Evolutionary conservation across 768 basidiomycete genomes (phyloP).

Genomic region (Grammothele lineata): DNA sequence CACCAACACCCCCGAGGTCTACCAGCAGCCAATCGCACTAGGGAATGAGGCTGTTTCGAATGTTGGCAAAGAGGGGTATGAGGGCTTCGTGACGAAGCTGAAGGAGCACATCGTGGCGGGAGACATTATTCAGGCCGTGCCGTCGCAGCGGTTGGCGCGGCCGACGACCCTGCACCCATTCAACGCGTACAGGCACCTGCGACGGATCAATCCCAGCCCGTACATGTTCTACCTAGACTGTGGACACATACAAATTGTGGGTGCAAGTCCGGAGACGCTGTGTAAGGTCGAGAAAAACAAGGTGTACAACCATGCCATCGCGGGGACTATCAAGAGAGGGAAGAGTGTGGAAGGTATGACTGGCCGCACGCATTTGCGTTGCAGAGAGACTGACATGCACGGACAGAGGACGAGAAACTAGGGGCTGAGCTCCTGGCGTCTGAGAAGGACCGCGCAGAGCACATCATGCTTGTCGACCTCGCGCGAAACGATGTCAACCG

Average conservation of each 20-base stretch:
- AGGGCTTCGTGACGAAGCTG: slow-evolving; percentile 83
- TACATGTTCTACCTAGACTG: slow-evolving; percentile 99
- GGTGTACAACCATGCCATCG: slow-evolving; percentile 97
- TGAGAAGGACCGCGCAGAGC: slow-evolving; percentile 95
- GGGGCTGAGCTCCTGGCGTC: slow-evolving; percentile 73
- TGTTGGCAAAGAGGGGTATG: slow-evolving; percentile 90
- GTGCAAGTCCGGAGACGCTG: slow-evolving; percentile 95
- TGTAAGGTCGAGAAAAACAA: slow-evolving; percentile 92
- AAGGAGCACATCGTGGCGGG: slow-evolving; percentile 95
- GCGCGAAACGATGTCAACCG: slow-evolving; percentile 98
- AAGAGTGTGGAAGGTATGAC: slow-evolving; percentile 80
- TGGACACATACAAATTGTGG: slow-evolving; percentile 91
- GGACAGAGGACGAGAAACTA: slow-evolving; percentile 81
- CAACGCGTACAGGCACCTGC: slow-evolving; percentile 91
- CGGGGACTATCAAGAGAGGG: slow-evolving; percentile 89
- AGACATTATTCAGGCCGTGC: slow-evolving; percentile 98
- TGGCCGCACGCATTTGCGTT: no score
- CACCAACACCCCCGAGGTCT: slow-evolving; percentile 54
- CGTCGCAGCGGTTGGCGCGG: slow-evolving; percentile 84
- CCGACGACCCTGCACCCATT: slow-evolving; percentile 91
- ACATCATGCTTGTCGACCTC: slow-evolving; percentile 98
- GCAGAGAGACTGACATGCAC: no score
- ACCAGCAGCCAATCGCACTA: slow-evolving; percentile 59
- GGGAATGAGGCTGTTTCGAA: slow-evolving; percentile 77
- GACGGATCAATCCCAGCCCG: slow-evolving; percentile 94